Conservation (phyloP, 495 filamentous ascomycete genomes). For the Penicillium odoratum region DNA sequence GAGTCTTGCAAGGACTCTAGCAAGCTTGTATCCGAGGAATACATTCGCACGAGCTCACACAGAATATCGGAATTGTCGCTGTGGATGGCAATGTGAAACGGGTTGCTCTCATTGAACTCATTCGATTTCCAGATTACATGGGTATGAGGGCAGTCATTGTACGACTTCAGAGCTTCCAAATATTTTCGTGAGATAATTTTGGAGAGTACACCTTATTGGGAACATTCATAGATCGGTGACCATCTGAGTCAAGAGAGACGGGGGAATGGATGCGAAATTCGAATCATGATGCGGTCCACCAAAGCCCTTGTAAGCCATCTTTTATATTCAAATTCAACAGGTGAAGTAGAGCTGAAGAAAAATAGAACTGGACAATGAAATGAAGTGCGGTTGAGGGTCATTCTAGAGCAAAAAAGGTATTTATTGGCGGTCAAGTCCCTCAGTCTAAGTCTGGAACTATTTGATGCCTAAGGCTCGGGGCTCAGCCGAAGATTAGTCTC, state of each 20-base stretch:
- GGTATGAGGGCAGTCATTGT: not conserved
- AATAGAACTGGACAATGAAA: too few species aligned
- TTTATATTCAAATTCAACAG: too few species aligned
- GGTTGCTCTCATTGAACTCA: not conserved
- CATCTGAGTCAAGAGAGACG: not conserved
- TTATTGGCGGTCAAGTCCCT: too few species aligned
- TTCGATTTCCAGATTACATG: not conserved
- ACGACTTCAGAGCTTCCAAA: not conserved
- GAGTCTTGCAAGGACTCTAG: not conserved
- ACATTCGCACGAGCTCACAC: not conserved
- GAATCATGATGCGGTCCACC: too few species aligned
- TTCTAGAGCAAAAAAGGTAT: too few species aligned
- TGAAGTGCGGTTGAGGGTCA: too few species aligned
- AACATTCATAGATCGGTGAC: not conserved
- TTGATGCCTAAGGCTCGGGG: too few species aligned
- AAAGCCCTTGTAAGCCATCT: too few species aligned
- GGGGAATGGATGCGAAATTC: not conserved
- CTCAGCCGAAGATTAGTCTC: too few species aligned
- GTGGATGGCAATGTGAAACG: not conserved
- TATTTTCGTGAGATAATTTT: not conserved
- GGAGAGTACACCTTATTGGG: not conserved
- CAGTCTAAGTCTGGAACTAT: too few species aligned
- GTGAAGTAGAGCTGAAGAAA: too few species aligned
- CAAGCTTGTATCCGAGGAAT: not conserved
- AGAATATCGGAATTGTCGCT: not conserved